phyloP scores from a whole-genome alignment of 2,329 filamentous ascomycete genomes.

The Monilinia aucupariae region DNA sequence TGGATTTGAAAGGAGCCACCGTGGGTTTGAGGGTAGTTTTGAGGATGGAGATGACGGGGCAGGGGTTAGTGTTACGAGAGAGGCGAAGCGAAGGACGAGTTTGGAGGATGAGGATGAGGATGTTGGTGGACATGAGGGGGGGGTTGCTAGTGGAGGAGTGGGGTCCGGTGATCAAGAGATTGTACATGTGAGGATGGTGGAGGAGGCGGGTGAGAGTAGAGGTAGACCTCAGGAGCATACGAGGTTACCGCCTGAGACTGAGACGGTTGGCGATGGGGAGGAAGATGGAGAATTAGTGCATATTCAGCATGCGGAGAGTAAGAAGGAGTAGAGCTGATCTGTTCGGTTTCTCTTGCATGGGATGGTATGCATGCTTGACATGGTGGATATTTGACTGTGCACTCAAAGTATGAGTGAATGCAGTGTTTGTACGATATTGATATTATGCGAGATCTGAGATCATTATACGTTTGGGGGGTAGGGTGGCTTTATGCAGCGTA shows the following conservation, averaged over 20 bases:
- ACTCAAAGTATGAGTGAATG: background rate
- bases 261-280: constrained; percentile 19
- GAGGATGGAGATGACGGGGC: constrained; percentile 10
- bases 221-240: background rate
- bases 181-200: constrained; percentile 23
- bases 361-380: background rate
- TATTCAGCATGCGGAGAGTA: constrained; percentile 29
- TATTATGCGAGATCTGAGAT: background rate
- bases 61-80: constrained; percentile 30
- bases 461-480: background rate
- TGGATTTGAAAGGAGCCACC: constrained; percentile 8
- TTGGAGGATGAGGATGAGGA: constrained; percentile 35
- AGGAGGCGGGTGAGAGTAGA: background rate
- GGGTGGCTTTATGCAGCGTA: background rate
- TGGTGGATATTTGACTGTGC: background rate
- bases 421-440: background rate
- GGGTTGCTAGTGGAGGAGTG: constrained; percentile 21
- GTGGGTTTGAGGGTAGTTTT: constrained; percentile 11
- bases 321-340: constrained; percentile 4
- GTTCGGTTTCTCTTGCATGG: background rate
- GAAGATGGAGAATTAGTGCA: constrained; percentile 28
- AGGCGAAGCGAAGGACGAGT: constrained; percentile 35
- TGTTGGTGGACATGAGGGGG: constrained; percentile 31
- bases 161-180: constrained; percentile 22
- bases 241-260: background rate